phyloP scores from a whole-genome alignment of 2,329 filamentous ascomycete species.

The Exophiala spinifera region DNA sequence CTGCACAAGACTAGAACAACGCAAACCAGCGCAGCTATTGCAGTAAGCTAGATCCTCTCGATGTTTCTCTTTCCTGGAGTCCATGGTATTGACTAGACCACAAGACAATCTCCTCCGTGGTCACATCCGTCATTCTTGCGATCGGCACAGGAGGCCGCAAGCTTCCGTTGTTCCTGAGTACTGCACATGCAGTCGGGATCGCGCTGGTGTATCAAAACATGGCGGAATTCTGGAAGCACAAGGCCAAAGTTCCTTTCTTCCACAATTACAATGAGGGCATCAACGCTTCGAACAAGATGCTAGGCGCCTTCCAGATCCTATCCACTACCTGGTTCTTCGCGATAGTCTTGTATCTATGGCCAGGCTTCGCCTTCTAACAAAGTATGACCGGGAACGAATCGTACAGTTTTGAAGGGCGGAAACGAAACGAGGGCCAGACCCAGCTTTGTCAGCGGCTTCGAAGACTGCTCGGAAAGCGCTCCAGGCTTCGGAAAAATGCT shows the following conservation, averaged over 20 bases:
- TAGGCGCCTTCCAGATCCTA: constrained; percentile 10
- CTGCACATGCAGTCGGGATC: constrained; percentile 11
- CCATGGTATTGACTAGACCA: not conserved
- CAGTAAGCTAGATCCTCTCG: constrained; percentile 11
- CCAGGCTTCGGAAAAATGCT: constrained; percentile 9
- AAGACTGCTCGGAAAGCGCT: not conserved
- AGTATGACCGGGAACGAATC: too few species aligned
- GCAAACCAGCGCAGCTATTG: constrained; percentile 20
- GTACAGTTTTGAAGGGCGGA: not conserved
- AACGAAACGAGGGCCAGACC: not conserved
- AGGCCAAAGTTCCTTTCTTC: constrained; percentile 19
- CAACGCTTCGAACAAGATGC: constrained; percentile 15
- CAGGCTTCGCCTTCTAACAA: not conserved
- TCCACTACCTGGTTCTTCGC: constrained; percentile 11
- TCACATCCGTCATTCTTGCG: constrained; percentile 15
- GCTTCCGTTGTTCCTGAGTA: constrained; percentile 16
- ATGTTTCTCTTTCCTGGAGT: not conserved
- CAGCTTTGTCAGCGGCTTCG: constrained; percentile 1
- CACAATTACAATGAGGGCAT: constrained; percentile 21
- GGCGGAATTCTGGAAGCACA: constrained; percentile 19
- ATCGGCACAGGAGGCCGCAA: constrained; percentile 8
- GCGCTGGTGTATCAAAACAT: constrained; percentile 18
- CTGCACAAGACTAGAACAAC: constrained; percentile 26
- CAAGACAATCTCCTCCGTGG: constrained; percentile 14
- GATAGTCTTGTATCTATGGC: constrained; percentile 15